Conservation (phyloP, 1,284 basidiomycete genomes). For the Apiotrichum brassicae region DNA sequence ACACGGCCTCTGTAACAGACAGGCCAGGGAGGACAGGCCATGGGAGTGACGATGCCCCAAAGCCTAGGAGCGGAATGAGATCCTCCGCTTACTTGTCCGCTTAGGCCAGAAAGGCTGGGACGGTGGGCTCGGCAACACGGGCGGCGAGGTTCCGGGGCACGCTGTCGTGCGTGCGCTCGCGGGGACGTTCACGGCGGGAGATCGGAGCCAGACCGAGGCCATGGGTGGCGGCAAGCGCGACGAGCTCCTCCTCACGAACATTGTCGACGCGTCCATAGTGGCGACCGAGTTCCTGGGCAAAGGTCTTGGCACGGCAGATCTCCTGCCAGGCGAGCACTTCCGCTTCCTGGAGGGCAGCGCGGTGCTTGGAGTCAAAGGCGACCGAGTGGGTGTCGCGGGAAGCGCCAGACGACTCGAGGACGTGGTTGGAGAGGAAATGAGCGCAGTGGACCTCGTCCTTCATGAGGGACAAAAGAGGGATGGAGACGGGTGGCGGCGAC, state of each 20-base stretch:
- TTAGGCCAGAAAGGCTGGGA: neutral
- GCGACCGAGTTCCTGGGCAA: slow-evolving; percentile 27
- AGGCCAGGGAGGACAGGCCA: too few relatives aligned
- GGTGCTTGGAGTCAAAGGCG: neutral
- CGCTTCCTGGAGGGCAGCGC: slow-evolving; percentile 19
- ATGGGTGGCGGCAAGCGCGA: slow-evolving; percentile 19
- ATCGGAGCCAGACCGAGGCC: slow-evolving; percentile 10
- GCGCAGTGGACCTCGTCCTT: slow-evolving; percentile 28
- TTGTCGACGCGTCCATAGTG: slow-evolving; percentile 19
- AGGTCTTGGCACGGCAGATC: slow-evolving; percentile 35
- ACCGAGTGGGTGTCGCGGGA: neutral
- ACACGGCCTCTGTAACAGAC: too few relatives aligned
- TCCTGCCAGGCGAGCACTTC: slow-evolving; percentile 37
- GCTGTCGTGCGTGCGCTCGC: too few relatives aligned
- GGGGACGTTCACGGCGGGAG: neutral
- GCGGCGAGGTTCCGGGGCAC: neutral
- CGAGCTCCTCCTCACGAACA: slow-evolving; percentile 23
- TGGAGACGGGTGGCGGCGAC: slow-evolving; percentile 23
- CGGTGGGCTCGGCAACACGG: neutral
- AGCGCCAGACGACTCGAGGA: slow-evolving; percentile 18
- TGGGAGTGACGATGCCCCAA: too few relatives aligned
- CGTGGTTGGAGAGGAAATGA: slow-evolving; percentile 33
- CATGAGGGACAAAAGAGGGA: slow-evolving; percentile 33
- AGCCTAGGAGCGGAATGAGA: too few relatives aligned
- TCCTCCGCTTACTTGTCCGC: too few relatives aligned